These are phyloP conservation scores for Chlorella ohadii DNA, from an alignment of 139 green algal species.

Conservation along the genomic window DNA sequence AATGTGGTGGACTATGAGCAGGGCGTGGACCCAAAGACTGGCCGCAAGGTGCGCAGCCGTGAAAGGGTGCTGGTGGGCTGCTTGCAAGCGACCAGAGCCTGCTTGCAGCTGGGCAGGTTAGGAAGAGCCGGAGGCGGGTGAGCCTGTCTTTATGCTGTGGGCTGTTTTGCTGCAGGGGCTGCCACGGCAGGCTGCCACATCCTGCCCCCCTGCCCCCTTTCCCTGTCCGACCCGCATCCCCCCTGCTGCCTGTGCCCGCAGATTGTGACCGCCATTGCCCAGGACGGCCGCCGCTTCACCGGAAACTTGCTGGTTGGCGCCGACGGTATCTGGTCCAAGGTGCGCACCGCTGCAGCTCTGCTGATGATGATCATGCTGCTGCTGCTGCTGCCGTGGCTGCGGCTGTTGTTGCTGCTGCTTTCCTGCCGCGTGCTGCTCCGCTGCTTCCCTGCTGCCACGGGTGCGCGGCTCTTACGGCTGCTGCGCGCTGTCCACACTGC, in stretches of 20 bases:
- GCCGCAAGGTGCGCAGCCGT: neutral
- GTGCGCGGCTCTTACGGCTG: no score
- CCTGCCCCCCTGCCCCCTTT: no score
- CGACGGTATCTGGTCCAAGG: slow-evolving; percentile 95
- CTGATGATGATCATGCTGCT: neutral
- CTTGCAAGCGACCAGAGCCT: neutral
- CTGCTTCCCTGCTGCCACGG: no score
- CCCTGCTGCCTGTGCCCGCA: slow-evolving; percentile 27
- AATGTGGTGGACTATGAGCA: slow-evolving; percentile 69
- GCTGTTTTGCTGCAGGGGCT: no score
- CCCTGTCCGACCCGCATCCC: no score
- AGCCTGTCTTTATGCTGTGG: no score
- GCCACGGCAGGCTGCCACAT: no score
- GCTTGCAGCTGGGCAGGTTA: neutral
- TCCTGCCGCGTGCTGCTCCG: no score
- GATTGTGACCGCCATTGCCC: slow-evolving; percentile 63
- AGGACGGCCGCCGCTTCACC: slow-evolving; percentile 70
- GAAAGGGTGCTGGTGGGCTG: neutral
- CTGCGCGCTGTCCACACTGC: no score
- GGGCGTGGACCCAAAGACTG: slow-evolving; percentile 9
- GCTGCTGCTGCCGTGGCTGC: neutral
- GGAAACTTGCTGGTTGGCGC: slow-evolving; percentile 94
- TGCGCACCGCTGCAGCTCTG: slow-evolving; percentile 23
- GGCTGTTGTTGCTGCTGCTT: no score
- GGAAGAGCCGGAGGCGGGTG: no score